Base-by-base conservation (phyloP, 129 eudicot genomes). In the Centella asiatica region DNA sequence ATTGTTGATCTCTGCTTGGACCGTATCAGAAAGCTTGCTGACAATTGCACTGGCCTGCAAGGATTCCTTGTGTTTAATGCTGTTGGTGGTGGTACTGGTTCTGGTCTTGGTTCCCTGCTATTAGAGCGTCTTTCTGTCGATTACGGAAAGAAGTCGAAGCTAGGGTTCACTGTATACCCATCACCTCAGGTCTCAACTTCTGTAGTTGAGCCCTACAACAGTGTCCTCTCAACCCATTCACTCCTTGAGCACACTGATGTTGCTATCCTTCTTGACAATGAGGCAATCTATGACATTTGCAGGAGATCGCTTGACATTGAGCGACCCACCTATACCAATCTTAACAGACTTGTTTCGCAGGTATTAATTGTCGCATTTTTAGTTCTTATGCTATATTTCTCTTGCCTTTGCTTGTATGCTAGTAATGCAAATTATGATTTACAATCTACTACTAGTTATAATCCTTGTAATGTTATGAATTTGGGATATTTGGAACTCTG, bases 181-280 rank as follows among this genome's bases (percentile, higher is more conserved):
- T 83, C 90, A 48, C 85, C 90, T n/a, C 85, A 83, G 69, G 90
- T 83, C 61, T 83, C 90, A 31, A 83, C 90, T 42, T 83, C 90
- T 34, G 90, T 83, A 17, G 90, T 83, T 64, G 90, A 83, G 74
- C 90, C 90, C 33, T 83, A 83, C 74, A 83, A 83, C 74, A 83
- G 90, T 69, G 90, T 83, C 64, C 80, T 83, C n/a, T 79, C 85
- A 1, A 83, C 85, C 27, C 90, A 83, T 58, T 83, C 90, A 57
- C 85, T 83, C 44, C 69, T 83, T 28, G 89, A 83, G 33, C 89
- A 83, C 80, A 83, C 89, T 2, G 89, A 83, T 49, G 89, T 83
- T 34, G 80, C 89, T 32, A 68, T 83, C 24, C 89, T 83, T 44
- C 85, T 83, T 12, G 89, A 83, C 73, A 83, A 83, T 33, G 90